A percentile compares a stretch with the other conserved stretches of the same genome.
Evolutionary conservation across 352 stramenopile species (phyloP).

Genomic region (Phytophthora nicotianae): DNA sequence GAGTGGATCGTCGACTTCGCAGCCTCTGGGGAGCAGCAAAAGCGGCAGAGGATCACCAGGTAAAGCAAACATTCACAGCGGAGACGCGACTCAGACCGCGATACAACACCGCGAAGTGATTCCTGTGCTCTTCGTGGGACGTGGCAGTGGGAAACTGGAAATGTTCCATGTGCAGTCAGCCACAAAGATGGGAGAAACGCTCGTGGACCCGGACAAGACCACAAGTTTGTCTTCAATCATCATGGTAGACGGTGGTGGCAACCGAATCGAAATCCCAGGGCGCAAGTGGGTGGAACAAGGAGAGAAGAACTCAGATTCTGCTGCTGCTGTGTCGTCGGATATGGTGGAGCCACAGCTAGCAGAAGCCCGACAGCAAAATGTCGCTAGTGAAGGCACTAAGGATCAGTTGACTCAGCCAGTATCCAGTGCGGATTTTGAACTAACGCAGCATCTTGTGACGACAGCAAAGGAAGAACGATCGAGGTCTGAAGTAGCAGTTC

Average conservation of each 20-base stretch:
- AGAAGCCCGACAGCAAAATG: conserved; percentile 3
- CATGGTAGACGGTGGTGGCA: conserved; percentile 59
- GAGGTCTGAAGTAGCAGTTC: conserved; percentile 21
- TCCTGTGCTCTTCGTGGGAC: conserved; percentile 70
- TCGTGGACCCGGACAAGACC: conserved; percentile 51
- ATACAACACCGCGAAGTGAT: conserved; percentile 60
- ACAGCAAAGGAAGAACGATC: conserved; percentile 20
- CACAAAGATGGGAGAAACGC: conserved; percentile 68
- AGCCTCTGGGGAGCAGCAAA: conserved; percentile 6
- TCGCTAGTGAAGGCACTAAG: not conserved
- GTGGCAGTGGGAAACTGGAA: conserved; percentile 69
- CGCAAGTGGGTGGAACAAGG: conserved; percentile 34
- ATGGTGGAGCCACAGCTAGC: conserved; percentile 16
- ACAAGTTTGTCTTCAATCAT: conserved; percentile 62
- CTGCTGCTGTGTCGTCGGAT: conserved; percentile 11
- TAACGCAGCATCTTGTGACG: conserved; percentile 39
- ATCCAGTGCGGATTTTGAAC: conserved; percentile 29
- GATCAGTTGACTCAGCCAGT: conserved; percentile 5
- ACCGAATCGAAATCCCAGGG: conserved; percentile 48
- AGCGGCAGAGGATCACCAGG: conserved; percentile 23
- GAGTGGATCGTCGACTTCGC: conserved; percentile 16
- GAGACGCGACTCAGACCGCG: conserved; percentile 18
- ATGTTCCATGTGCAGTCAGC: conserved; percentile 77
- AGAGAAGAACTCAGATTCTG: not conserved
- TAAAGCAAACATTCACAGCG: conserved; percentile 1